Conservation (phyloP, 768 basidiomycete genomes). For the Pisolithus marmoratus region DNA sequence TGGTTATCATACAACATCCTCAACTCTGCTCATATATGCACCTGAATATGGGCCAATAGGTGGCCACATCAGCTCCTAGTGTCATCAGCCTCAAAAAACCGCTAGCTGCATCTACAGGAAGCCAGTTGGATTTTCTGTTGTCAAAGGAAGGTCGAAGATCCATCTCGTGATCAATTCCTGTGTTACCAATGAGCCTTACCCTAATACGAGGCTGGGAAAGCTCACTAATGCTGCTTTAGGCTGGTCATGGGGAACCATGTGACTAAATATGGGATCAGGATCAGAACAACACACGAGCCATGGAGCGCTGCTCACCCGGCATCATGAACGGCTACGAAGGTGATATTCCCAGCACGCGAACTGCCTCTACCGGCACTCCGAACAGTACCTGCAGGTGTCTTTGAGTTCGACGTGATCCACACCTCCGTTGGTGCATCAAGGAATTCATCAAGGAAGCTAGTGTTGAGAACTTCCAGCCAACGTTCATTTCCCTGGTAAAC, state of each 20-base stretch:
- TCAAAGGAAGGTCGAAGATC: slow-evolving; percentile 49
- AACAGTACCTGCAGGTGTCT: slow-evolving; percentile 60
- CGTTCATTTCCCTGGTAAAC: slow-evolving; percentile 60
- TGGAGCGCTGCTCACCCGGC: slow-evolving; percentile 59
- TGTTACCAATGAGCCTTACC: slow-evolving; percentile 1
- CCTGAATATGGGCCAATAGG: too few species aligned
- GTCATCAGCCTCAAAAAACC: too few species aligned
- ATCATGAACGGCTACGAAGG: slow-evolving; percentile 71
- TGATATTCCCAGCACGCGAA: slow-evolving; percentile 73
- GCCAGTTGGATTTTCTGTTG: background rate
- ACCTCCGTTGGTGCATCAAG: slow-evolving; percentile 39
- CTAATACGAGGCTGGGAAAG: slow-evolving; percentile 3
- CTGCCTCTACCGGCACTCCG: slow-evolving; percentile 62
- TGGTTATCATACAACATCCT: too few species aligned
- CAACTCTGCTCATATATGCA: too few species aligned
- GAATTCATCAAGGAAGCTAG: slow-evolving; percentile 60
- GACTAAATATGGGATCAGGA: slow-evolving; percentile 36
- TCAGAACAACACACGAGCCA: background rate
- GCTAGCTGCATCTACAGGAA: background rate
- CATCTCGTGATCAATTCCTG: slow-evolving; percentile 60
- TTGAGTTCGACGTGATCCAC: slow-evolving; percentile 51
- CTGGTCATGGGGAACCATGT: slow-evolving; percentile 90
- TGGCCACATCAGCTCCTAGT: too few species aligned
- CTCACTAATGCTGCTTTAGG: slow-evolving; percentile 78
- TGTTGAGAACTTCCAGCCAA: slow-evolving; percentile 64